These are phyloP conservation scores for Populus hybrid DNA, from an alignment of 441 rosid genomes.

Conservation along the genomic window DNA sequence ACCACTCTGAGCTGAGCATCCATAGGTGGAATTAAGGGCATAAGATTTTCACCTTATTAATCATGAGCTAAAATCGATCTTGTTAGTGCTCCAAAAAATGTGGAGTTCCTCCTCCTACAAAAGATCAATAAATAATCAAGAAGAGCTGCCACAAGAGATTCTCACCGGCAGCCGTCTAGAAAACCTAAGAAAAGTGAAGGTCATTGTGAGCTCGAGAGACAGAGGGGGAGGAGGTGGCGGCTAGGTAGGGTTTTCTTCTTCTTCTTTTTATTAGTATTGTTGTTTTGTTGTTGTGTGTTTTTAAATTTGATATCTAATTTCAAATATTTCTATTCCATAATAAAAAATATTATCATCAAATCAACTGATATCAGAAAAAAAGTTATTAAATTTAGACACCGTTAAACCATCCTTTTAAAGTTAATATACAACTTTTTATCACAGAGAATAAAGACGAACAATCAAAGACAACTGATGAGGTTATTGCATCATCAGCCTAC, in stretches of 20 bases:
- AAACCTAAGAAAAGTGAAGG: too few species aligned
- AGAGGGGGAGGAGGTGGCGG: too few species aligned
- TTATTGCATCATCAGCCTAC: background rate
- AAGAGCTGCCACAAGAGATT: too few species aligned
- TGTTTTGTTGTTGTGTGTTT: background rate
- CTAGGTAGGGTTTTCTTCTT: too few species aligned
- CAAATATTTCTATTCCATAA: background rate
- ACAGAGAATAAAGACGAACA: background rate
- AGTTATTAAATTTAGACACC: too few species aligned
- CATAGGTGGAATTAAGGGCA: background rate
- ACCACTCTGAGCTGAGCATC: background rate
- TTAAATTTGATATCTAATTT: too few species aligned
- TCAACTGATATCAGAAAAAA: background rate
- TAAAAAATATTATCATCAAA: background rate
- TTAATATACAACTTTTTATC: too few species aligned
- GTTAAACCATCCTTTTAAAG: too few species aligned
- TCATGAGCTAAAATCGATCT: background rate
- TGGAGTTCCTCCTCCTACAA: background rate
- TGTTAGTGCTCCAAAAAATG: background rate
- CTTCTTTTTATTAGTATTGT: too few species aligned
- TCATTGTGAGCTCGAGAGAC: background rate
- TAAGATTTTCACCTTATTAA: background rate
- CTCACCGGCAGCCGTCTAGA: too few species aligned
- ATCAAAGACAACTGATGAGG: background rate
- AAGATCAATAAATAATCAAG: too few species aligned